These are phyloP conservation scores for Pythium brassicae DNA, from an alignment of 352 stramenopile species.

Conservation along the genomic window DNA sequence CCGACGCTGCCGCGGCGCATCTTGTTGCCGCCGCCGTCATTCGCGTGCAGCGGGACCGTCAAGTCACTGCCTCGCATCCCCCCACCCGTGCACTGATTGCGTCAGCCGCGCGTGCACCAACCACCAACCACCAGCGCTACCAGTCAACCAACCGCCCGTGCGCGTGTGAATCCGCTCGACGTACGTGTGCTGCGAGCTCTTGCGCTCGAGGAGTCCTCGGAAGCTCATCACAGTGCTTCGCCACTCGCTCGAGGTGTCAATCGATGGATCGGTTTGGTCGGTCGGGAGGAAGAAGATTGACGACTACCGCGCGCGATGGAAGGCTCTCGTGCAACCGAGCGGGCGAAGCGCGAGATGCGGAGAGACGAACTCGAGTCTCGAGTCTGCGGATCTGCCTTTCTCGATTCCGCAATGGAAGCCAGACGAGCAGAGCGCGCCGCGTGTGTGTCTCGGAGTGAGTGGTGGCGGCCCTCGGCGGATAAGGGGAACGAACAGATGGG, in stretches of 20 bases:
- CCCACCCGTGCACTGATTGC: neutral
- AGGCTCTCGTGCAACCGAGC: too few species aligned
- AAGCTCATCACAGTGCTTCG: neutral
- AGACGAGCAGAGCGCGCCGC: too few species aligned
- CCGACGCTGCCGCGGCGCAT: conserved; percentile 7
- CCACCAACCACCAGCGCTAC: neutral
- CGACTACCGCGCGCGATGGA: neutral
- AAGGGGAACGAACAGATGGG: too few species aligned
- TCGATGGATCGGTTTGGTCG: neutral
- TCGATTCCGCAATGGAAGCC: too few species aligned
- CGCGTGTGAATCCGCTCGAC: neutral
- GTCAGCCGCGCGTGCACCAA: neutral
- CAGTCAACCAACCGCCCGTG: neutral
- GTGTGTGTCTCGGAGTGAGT: too few species aligned
- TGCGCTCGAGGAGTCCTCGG: neutral
- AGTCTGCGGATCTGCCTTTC: too few species aligned
- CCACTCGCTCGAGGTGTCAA: neutral
- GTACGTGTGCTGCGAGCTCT: conserved; percentile 1
- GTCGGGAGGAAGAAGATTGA: neutral
- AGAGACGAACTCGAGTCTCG: too few species aligned
- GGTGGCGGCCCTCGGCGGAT: too few species aligned
- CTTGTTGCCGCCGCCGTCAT: conserved; percentile 6
- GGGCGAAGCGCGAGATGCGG: too few species aligned
- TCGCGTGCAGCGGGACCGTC: conserved; percentile 26
- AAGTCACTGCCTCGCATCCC: conserved; percentile 17